phyloP scores from a whole-genome alignment of 805 yeast species.

The Naumovozyma dairenensis region DNA sequence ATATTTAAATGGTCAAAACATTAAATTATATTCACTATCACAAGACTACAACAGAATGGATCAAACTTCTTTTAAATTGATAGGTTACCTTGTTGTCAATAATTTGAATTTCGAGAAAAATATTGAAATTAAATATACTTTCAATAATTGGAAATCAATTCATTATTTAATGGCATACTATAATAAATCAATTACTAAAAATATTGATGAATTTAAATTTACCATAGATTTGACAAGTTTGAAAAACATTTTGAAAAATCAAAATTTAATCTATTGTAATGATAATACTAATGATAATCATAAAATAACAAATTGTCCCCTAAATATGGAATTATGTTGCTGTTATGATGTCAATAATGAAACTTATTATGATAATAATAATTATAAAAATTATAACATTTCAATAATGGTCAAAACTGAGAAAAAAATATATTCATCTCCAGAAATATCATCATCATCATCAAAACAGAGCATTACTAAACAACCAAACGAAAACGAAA shows the following conservation, averaged over 20 bases:
- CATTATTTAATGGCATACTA: conserved; percentile 24
- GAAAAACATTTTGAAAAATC: conserved; percentile 18
- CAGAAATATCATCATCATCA: too few species aligned
- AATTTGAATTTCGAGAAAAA: conserved; percentile 28
- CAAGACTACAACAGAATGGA: conserved; percentile 3
- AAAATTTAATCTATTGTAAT: conserved; percentile 11
- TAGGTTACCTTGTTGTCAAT: conserved; percentile 23
- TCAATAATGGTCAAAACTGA: conserved; percentile 4
- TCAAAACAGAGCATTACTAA: too few species aligned
- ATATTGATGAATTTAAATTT: conserved; percentile 26
- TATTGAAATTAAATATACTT: conserved; percentile 26
- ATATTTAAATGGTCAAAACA: conserved; percentile 5
- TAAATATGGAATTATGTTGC: conserved; percentile 25
- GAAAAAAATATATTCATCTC: too few species aligned
- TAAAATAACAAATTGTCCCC: conserved; percentile 5
- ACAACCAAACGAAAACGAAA: too few species aligned
- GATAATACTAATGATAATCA: not conserved
- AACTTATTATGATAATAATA: conserved; percentile 30
- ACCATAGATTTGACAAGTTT: conserved; percentile 21
- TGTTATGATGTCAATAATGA: conserved; percentile 26
- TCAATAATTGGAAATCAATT: conserved; percentile 26
- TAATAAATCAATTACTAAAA: conserved; percentile 17
- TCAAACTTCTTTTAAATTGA: conserved; percentile 10
- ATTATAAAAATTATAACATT: conserved; percentile 26
- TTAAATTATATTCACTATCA: conserved; percentile 13